Percentiles rank a stretch among this genome's conserved stretches.
phyloP scores from a whole-genome alignment of 441 rosid genomes.

The Adansonia grandidieri region DNA sequence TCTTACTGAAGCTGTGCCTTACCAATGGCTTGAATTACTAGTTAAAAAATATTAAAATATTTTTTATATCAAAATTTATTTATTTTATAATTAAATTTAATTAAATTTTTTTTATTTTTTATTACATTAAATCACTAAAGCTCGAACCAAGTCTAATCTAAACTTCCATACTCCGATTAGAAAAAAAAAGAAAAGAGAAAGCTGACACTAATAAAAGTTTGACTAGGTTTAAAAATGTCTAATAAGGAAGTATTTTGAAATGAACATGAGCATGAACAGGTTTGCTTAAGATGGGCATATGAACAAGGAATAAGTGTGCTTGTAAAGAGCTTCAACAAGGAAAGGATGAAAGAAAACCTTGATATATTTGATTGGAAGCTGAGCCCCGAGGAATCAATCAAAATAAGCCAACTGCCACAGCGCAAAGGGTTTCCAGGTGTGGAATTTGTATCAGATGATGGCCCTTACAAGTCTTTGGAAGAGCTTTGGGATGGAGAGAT shows the following conservation, averaged over 20 bases:
- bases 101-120: no score
- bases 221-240: neutral
- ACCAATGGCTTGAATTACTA: no score
- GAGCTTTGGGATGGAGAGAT: slow-evolving; percentile 28
- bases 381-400: slow-evolving; percentile 29
- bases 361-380: slow-evolving; percentile 39
- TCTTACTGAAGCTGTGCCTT: no score
- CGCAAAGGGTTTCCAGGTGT: neutral
- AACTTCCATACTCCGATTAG: no score
- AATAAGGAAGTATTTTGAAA: neutral
- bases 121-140: no score
- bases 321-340: slow-evolving; percentile 36
- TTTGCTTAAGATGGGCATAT: slow-evolving; percentile 38
- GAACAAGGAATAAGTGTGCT: slow-evolving; percentile 35
- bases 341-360: slow-evolving; percentile 38
- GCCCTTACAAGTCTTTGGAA: slow-evolving; percentile 25
- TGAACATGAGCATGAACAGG: neutral
- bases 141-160: no score
- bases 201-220: no score
- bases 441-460: slow-evolving; percentile 13
- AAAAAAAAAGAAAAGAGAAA: no score
- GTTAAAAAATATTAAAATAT: no score
- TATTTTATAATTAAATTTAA: no score
- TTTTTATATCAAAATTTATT: no score
- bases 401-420: slow-evolving; percentile 39